phyloP scores from a whole-genome alignment of 2,329 filamentous ascomycete species.

The Dothiorella sarmentorum region DNA sequence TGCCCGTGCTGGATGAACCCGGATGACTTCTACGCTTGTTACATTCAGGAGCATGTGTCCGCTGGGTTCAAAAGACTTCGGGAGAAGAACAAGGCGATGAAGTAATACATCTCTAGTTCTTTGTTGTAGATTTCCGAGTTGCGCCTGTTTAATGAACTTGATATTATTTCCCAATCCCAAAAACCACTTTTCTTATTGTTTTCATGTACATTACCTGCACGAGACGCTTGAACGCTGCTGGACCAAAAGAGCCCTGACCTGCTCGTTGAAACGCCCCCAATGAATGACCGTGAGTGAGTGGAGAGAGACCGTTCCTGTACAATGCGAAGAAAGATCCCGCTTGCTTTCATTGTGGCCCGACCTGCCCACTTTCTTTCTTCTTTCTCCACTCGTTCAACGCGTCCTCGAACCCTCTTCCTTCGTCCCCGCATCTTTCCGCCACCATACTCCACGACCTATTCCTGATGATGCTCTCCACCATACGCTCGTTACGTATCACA shows the following conservation, averaged over 20 bases:
- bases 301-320: not conserved
- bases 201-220: not conserved
- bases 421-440: slow-evolving; percentile 65
- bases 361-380: not conserved
- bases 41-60: not conserved
- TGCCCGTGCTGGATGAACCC: not conserved
- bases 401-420: slow-evolving; percentile 42
- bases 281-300: not conserved
- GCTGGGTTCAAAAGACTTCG: not conserved
- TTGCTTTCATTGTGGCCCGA: not conserved
- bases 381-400: slow-evolving; percentile 36
- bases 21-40: not conserved
- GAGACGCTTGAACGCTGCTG: not conserved
- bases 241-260: not conserved
- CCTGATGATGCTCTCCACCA: slow-evolving; percentile 75
- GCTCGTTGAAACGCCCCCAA: not conserved
- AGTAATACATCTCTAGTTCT: not conserved
- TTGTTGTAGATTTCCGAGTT: not conserved
- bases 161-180: too few species aligned
- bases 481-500: slow-evolving; percentile 69
- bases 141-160: too few species aligned
- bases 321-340: not conserved
- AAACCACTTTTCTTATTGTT: not conserved
- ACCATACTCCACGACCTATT: slow-evolving; percentile 78
- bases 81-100: not conserved